Base-by-base conservation (phyloP, 2,329 filamentous ascomycete species). In the Biscogniauxia sp. region DNA sequence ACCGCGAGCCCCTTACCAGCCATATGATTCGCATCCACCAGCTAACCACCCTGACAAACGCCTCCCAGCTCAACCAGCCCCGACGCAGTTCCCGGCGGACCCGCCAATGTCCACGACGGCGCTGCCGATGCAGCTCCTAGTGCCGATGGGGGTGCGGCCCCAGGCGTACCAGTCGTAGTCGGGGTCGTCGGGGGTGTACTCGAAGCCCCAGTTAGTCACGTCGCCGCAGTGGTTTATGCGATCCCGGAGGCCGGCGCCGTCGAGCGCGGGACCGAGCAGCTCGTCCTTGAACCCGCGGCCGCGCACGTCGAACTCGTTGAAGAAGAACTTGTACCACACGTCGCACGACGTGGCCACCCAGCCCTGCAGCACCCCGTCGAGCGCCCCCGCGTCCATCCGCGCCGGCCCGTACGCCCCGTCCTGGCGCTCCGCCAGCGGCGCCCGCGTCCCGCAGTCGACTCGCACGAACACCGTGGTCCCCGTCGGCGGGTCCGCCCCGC, bases 241-340 rank as follows among this genome's bases (percentile, higher is more conserved):
- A 7, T 50, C 13, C 1, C 56, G 55, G n/a, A 59, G 54, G 8
- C 45, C 28, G 7, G 4, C 23, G 15, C 61, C 61, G 1, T 11
- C 37, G 37, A 37, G 32, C 32, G 32, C 57, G 17, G 20, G 1
- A 15, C 61, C 61, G 1, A 63, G 25, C 6, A 25, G 17, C 5
- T 17, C 49, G 56, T 63, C 61, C 25, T 58, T 55, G n/a, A 58
- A 19, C 20, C 61, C 61, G 2, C 61, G 61, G 3, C 61, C 61
- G 17, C 53, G 53, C 23, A 63, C 56, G 17, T 13, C 15, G 26
- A 49, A 61, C 4, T 9, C 15, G 20, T 37, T 5, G 26, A 25
- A 63, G n/a, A 61, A 9, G 51, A 56, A 56, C 50, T 59, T 11
- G 56, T 59, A 51, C 9, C 20, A 5, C n/a, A 54, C 15, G 1